These are phyloP conservation scores for Fusarium coicis DNA, from an alignment of 2,329 filamentous ascomycete species.

Conservation along the genomic window DNA sequence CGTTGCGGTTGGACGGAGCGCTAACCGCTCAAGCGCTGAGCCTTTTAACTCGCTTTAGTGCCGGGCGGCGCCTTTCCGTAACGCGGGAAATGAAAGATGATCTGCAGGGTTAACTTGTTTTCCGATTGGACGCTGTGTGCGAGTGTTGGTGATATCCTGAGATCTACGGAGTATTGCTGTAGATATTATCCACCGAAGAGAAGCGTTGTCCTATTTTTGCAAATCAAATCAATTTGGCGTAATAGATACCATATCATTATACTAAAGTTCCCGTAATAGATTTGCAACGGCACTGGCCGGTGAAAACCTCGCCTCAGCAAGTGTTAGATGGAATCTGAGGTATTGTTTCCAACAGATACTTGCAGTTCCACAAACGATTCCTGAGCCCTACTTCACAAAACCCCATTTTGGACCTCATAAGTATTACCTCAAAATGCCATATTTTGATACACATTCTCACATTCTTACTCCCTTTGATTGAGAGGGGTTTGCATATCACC, in stretches of 20 bases:
- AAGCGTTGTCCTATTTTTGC: neutral
- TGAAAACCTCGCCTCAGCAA: neutral
- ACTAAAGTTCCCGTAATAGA: neutral
- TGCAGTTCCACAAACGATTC: neutral
- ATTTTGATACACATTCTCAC: no score
- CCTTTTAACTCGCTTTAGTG: conserved; percentile 4
- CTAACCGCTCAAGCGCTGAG: conserved; percentile 19
- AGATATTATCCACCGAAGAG: neutral
- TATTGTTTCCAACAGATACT: neutral
- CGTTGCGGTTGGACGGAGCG: conserved; percentile 13
- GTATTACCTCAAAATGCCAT: neutral
- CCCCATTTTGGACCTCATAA: neutral
- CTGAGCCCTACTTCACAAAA: neutral
- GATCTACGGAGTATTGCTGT: neutral
- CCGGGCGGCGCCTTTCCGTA: neutral
- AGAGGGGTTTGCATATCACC: neutral
- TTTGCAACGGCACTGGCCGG: neutral
- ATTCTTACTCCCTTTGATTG: neutral
- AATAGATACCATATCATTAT: neutral
- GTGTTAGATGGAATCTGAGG: neutral
- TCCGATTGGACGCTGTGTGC: conserved; percentile 17
- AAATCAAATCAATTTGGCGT: neutral
- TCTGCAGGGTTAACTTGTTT: conserved; percentile 11
- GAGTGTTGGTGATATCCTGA: conserved; percentile 21
- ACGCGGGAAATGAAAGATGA: conserved; percentile 11